Evolutionary conservation across 2,329 filamentous ascomycete genomes (phyloP), one percentile per base, ranked within the genome.

Genomic region (Aureobasidium sp.): DNA sequence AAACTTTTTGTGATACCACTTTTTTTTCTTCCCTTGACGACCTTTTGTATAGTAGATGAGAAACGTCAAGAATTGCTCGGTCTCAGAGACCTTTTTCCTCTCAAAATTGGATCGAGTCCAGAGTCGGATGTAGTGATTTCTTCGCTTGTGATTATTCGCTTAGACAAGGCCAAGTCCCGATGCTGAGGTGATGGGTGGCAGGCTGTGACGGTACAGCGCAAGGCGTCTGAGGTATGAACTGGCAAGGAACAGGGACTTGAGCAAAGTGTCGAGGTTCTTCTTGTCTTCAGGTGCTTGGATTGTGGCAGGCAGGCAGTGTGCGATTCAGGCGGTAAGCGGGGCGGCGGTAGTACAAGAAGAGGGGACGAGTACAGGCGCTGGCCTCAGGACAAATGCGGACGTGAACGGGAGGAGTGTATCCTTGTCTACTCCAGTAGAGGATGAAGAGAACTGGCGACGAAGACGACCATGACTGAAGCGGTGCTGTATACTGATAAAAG

Each of bases 11-110:
- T 56, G 49, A 56, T 57, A 56, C 51, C 60, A 49, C 36, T 47
- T 56, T 49, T 57, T 58, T 57, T 42, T 34, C 36, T 39, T 15
- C 44, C 11, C 65, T 67, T 62, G 12, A 74, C 74, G 72, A 70
- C 71, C 71, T 79, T 89, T 68, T 83, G 86, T 36, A 82, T 90
- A 70, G 87, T 87, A 34, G 82, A 90, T 73, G 94, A 99, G 93
- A 94, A 75, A 96, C 91, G 94, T 94, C 76, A 99, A 99, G 82
- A 97, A 99, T 61, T 58, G 42, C 56, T 48, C 47, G 49, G 57
- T 51, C 51, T 53, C 49, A 63, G 52, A 61, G 63, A 61, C 64
- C 61, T 36, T 61, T 39, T 48, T 51, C 31, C 37, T 49, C 45
- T 60, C 57, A 29, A 27, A 9, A n/a, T 22, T 15, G 17, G 2